Conservation (phyloP, 2,329 filamentous ascomycete genomes). For the Fusarium incarnatum region DNA sequence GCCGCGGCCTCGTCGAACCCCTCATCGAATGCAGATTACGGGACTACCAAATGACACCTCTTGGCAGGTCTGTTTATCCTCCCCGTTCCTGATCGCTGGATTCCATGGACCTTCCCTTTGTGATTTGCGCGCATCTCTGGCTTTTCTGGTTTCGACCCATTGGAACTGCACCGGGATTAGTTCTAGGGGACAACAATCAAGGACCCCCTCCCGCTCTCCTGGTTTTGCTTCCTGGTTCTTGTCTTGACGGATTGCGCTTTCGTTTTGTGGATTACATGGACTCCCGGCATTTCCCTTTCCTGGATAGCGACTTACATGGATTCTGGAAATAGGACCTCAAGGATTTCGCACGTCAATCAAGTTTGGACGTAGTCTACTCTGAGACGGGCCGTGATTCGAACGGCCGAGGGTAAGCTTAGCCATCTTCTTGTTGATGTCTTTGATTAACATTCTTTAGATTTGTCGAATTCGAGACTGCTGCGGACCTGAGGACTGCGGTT, state of each 20-base stretch:
- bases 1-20: slow-evolving; percentile 88
- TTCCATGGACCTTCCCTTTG: slow-evolving; percentile 53
- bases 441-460: slow-evolving; percentile 69
- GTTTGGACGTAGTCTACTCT: slow-evolving; percentile 97
- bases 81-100: slow-evolving; percentile 68
- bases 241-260: slow-evolving; percentile 55
- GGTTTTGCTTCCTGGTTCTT: slow-evolving; percentile 48
- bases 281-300: slow-evolving; percentile 53
- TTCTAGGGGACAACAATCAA: slow-evolving; percentile 47
- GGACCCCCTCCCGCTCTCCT: slow-evolving; percentile 43
- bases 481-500: slow-evolving; percentile 88
- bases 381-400: slow-evolving; percentile 75
- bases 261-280: slow-evolving; percentile 53
- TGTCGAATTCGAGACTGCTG: slow-evolving; percentile 95
- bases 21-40: slow-evolving; percentile 96
- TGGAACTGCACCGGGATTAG: slow-evolving; percentile 45
- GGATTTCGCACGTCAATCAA: slow-evolving; percentile 97
- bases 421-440: not conserved
- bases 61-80: slow-evolving; percentile 96
- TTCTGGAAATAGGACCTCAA: slow-evolving; percentile 94
- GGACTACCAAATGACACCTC: slow-evolving; percentile 98
- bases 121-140: slow-evolving; percentile 49
- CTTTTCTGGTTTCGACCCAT: slow-evolving; percentile 47
- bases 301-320: slow-evolving; percentile 83
- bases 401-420: slow-evolving; percentile 81